These are phyloP conservation scores for Paraleonurus japonicus DNA, from an alignment of 257 asterid species.

Conservation along the genomic window DNA sequence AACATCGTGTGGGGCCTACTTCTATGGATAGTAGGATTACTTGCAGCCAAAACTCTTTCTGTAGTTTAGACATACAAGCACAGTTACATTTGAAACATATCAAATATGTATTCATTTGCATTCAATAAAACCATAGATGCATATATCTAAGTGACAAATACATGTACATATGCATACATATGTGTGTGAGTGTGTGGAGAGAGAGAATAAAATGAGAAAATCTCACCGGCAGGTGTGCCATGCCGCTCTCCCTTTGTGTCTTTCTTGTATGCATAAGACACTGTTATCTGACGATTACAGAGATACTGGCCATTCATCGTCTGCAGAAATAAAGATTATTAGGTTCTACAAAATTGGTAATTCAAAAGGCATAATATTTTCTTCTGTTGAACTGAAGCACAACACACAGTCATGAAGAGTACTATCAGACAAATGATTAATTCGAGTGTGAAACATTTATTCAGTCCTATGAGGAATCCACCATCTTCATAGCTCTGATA, in stretches of 20 bases:
- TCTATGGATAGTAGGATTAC: constrained; percentile 73
- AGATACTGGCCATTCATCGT: constrained; percentile 98
- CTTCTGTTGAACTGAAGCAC: not conserved
- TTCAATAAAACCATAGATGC: not conserved
- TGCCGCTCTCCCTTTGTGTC: constrained; percentile 99
- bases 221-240: constrained; percentile 93
- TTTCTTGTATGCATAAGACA: constrained; percentile 95
- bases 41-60: constrained; percentile 91
- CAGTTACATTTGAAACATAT: not conserved
- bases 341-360: not conserved
- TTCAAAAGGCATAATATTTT: not conserved
- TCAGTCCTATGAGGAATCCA: not conserved
- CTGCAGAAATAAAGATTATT: constrained; percentile 41
- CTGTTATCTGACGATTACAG: constrained; percentile 93
- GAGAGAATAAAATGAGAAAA: not conserved
- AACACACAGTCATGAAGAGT: not conserved
- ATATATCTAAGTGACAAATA: not conserved
- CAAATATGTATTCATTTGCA: not conserved
- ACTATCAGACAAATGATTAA: not conserved
- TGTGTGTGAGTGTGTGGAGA: not conserved
- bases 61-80: constrained; percentile 29
- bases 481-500: constrained; percentile 10
- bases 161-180: not conserved
- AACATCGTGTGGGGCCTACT: constrained; percentile 93
- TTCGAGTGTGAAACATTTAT: not conserved